phyloP scores from a whole-genome alignment of 345 rosid species.

The Citrus inodora region DNA sequence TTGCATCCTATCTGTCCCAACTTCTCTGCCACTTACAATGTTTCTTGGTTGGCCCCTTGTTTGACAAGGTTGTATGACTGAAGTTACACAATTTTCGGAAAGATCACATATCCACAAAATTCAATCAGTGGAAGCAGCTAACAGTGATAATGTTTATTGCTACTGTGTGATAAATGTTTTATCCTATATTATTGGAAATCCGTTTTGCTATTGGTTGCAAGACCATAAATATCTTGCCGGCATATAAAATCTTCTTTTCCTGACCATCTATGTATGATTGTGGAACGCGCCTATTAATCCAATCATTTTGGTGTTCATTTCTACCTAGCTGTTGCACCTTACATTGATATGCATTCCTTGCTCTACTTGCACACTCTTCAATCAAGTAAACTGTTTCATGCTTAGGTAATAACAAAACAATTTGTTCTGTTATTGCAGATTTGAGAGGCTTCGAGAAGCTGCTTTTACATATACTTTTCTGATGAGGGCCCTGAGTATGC shows the following conservation, averaged over 20 bases:
- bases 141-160: neutral
- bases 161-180: neutral
- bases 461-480: slow-evolving; percentile 72
- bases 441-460: slow-evolving; percentile 86
- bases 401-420: neutral
- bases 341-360: neutral
- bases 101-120: neutral
- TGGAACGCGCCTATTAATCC: neutral
- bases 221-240: neutral
- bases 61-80: neutral
- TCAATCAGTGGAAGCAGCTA: no score
- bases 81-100: neutral
- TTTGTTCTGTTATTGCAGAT: slow-evolving; percentile 43
- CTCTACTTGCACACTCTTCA: neutral
- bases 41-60: neutral
- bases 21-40: neutral
- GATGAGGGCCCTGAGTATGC: slow-evolving; percentile 68
- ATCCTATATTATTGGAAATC: neutral
- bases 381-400: neutral
- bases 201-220: neutral
- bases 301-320: no score
- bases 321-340: neutral
- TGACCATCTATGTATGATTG: neutral
- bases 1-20: neutral
- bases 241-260: neutral